Evolutionary conservation across 345 rosid genomes (phyloP), one percentile per base, ranked within the genome.

Genomic region (Turnera subulata): DNA sequence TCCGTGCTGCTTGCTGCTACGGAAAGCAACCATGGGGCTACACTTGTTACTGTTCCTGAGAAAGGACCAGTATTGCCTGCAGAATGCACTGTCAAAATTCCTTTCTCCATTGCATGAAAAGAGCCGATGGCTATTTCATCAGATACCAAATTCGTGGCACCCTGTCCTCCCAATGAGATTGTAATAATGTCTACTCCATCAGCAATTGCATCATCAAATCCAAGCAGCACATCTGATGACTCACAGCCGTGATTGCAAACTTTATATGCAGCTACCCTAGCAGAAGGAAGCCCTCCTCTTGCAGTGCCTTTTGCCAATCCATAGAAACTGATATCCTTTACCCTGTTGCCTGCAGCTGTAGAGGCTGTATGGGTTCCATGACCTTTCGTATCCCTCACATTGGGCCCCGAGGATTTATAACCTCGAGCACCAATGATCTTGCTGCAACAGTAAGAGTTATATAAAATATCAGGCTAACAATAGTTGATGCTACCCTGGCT

Each of bases 311-410:
- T 6, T 0, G 79, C 88, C 25, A 85, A 15, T n/a, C 88, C 83
- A 23, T 59, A 68, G 16, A 80, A 73, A 52, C 72, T 75, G 15
- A 46, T 76, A 53, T 56, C 70, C 16, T 61, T 46, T 24, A 79
- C 76, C 19, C 1, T 42, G 61, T 67, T 81, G 22, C 96, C 96
- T 0, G 85, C 89, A 0, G 85, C 91, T 2, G 71, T 88, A 14
- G 89, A 84, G 2, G 96, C 85, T 3, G 85, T 74, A 59, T 84
- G 96, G 13, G 73, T 49, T 45, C 91, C 89, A 46, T 88, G 91
- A 11, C 87, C 65, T 0, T 0, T 2, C 0, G 0, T 33, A 32
- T 84, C 91, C 16, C 74, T 65, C 0, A 79, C 66, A 1, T 69
- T 11, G 1, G 0, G 26, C 24, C 10, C 24, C 39, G 24, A 4